These are phyloP conservation scores for Phialocephala sp. DNA, from an alignment of 2,329 filamentous ascomycete species.

Conservation along the genomic window DNA sequence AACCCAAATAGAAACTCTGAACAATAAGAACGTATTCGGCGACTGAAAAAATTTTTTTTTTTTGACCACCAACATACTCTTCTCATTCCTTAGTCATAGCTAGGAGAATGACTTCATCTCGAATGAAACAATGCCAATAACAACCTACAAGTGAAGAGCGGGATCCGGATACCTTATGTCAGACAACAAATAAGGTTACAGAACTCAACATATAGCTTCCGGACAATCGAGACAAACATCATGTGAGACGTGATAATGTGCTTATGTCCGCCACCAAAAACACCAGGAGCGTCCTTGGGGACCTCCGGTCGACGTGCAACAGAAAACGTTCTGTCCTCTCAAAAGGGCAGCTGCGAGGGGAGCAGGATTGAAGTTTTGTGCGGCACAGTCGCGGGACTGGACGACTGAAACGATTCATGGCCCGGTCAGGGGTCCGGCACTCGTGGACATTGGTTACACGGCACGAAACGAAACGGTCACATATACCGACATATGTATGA, in stretches of 20 bases:
- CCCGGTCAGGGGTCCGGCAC: too few relatives aligned
- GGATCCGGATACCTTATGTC: too few relatives aligned
- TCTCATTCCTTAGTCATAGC: too few relatives aligned
- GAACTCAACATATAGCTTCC: too few relatives aligned
- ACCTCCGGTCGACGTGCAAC: conserved; percentile 6
- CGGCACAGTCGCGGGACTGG: background rate
- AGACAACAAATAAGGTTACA: too few relatives aligned
- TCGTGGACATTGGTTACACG: background rate
- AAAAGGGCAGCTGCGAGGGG: background rate
- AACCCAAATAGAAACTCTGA: too few relatives aligned
- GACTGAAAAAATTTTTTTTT: too few relatives aligned
- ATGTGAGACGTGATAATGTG: background rate
- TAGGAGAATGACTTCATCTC: too few relatives aligned
- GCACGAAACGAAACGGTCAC: background rate
- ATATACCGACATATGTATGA: background rate
- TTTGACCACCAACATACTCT: too few relatives aligned
- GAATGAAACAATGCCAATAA: too few relatives aligned
- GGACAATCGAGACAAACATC: background rate
- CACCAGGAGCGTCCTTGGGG: background rate
- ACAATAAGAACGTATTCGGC: too few relatives aligned
- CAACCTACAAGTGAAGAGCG: too few relatives aligned
- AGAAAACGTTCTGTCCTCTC: background rate
- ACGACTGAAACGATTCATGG: background rate
- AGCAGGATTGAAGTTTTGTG: background rate
- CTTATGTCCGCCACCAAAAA: background rate